Evolutionary conservation across 1,139 yeast genomes (phyloP).

Genomic region (Taphrina deformans): DNA sequence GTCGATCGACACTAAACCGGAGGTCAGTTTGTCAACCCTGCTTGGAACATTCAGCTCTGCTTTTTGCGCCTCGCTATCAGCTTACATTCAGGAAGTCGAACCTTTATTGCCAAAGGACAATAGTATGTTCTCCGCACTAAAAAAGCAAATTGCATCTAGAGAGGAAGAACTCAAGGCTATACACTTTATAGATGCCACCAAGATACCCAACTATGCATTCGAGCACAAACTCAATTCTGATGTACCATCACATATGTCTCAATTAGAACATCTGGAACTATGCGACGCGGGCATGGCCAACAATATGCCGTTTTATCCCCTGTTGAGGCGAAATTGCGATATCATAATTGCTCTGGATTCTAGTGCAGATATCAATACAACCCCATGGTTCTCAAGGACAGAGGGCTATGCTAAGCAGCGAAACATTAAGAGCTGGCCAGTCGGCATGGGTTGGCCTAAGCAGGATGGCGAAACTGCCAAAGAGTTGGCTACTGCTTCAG

Average conservation of each 20-base stretch:
- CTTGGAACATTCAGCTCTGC: slow-evolving; percentile 42
- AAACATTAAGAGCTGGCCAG: slow-evolving; percentile 41
- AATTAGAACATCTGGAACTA: slow-evolving; percentile 35
- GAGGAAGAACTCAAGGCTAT: slow-evolving; percentile 39
- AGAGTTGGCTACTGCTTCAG: slow-evolving; percentile 7
- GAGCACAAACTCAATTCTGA: slow-evolving; percentile 37
- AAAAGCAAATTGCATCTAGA: slow-evolving; percentile 36
- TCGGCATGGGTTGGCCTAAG: slow-evolving; percentile 38
- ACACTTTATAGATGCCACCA: slow-evolving; percentile 40
- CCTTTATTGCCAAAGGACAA: slow-evolving; percentile 37
- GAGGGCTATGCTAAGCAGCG: slow-evolving; percentile 40
- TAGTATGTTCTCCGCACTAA: slow-evolving; percentile 30
- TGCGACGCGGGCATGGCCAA: slow-evolving; percentile 42
- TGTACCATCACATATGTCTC: slow-evolving; percentile 37
- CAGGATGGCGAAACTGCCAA: slow-evolving; percentile 1
- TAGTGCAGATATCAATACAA: slow-evolving; percentile 39
- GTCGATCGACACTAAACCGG: slow-evolving; percentile 37
- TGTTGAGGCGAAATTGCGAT: slow-evolving; percentile 40
- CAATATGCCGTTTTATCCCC: slow-evolving; percentile 41
- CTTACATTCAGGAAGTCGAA: slow-evolving; percentile 39
- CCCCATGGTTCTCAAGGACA: slow-evolving; percentile 41
- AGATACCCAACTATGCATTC: slow-evolving; percentile 40
- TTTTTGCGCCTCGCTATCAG: slow-evolving; percentile 41
- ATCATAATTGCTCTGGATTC: slow-evolving; percentile 41
- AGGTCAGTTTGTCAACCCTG: slow-evolving; percentile 38